Conservation (phyloP, 1,284 basidiomycete genomes). For the Cryptococcus hybrid region DNA sequence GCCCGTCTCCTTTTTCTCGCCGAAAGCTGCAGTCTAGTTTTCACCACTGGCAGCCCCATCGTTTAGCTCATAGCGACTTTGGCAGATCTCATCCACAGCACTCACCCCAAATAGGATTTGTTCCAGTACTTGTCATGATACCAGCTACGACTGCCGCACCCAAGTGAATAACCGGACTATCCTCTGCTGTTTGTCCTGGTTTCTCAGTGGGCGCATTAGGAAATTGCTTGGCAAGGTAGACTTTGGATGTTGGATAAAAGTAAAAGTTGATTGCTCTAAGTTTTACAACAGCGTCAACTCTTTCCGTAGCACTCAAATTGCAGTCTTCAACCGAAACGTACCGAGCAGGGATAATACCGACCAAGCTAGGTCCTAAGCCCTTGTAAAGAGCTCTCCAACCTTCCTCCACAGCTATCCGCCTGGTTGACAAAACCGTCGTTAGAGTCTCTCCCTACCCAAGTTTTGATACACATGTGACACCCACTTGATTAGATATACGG, state of each 20-base stretch:
- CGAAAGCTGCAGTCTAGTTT: slow-evolving; percentile 79
- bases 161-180: slow-evolving; percentile 84
- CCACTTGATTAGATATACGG: slow-evolving; percentile 81
- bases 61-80: neutral
- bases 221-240: slow-evolving; percentile 77
- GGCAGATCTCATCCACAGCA: neutral
- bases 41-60: slow-evolving; percentile 63
- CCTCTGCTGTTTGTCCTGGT: slow-evolving; percentile 60
- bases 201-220: slow-evolving; percentile 54
- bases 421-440: slow-evolving; percentile 38
- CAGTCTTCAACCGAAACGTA: slow-evolving; percentile 38
- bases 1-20: slow-evolving; percentile 22
- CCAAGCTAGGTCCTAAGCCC: slow-evolving; percentile 89
- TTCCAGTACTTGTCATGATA: slow-evolving; percentile 80
- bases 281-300: neutral
- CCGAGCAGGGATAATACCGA: slow-evolving; percentile 91
- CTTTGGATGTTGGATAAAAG: slow-evolving; percentile 96
- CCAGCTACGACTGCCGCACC: slow-evolving; percentile 80
- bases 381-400: slow-evolving; percentile 89
- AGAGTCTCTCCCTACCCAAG: neutral
- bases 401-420: slow-evolving; percentile 87
- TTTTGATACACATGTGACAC: slow-evolving; percentile 23
- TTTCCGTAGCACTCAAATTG: neutral
- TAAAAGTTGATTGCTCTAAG: slow-evolving; percentile 87
- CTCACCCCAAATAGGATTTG: slow-evolving; percentile 88